phyloP scores from a whole-genome alignment of 441 rosid species.

The Euphorbia corollata region DNA sequence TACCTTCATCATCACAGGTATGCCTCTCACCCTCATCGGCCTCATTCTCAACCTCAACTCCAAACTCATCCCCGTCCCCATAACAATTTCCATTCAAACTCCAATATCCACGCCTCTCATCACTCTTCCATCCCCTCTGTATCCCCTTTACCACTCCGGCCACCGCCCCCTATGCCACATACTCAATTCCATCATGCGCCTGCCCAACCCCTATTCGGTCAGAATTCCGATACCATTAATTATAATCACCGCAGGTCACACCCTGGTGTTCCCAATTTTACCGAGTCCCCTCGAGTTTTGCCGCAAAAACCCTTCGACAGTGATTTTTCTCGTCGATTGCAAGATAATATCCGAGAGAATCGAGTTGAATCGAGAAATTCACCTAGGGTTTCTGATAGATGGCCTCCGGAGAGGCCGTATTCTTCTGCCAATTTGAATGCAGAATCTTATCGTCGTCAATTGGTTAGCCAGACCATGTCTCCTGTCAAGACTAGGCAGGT shows the following conservation, averaged over 20 bases:
- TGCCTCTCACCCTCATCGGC: conserved; percentile 16
- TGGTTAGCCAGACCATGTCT: conserved; percentile 33
- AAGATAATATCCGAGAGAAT: conserved; percentile 13
- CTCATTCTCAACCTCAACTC: conserved; percentile 17
- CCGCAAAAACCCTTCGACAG: conserved; percentile 20
- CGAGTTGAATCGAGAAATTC: conserved; percentile 17
- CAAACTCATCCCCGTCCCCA: conserved; percentile 21
- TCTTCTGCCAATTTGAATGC: conserved; percentile 23
- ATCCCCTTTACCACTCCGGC: conserved; percentile 15
- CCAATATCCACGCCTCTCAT: conserved; percentile 19
- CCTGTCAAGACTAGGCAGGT: conserved; percentile 38
- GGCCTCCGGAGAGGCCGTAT: conserved; percentile 25
- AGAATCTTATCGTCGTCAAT: conserved; percentile 24
- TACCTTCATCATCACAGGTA: conserved; percentile 25
- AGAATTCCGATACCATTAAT: conserved; percentile 14
- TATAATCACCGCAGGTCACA: conserved; percentile 16
- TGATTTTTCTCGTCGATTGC: conserved; percentile 21
- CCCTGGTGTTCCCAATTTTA: conserved; percentile 22
- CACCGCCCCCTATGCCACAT: conserved; percentile 18
- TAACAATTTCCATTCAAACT: conserved; percentile 22
- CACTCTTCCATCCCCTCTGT: conserved; percentile 14
- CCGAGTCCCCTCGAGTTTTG: conserved; percentile 19
- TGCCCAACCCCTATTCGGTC: conserved; percentile 20
- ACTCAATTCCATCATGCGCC: conserved; percentile 18
- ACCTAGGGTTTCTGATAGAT: conserved; percentile 21